Evolutionary conservation across 371 early-diverging fungal genomes (phyloP).

Genomic region (Entomophthora muscae): DNA sequence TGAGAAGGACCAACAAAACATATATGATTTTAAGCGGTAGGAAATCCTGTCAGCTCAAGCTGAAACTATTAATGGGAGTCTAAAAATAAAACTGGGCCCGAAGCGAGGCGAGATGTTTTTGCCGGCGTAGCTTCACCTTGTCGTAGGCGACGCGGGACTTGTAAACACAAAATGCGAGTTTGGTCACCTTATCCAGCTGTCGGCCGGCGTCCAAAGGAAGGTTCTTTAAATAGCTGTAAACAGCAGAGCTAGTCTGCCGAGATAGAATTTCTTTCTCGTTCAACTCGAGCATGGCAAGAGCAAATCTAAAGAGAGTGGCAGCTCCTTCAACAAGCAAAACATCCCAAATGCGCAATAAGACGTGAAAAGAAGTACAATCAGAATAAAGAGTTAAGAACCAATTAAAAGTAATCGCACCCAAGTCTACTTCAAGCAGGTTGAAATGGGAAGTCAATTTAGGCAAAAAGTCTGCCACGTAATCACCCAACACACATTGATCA

Average conservation of each 20-base stretch:
- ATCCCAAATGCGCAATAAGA: slow-evolving; percentile 20
- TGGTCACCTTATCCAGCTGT: background rate
- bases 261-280: slow-evolving; percentile 19
- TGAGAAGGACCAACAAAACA: no score
- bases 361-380: slow-evolving; percentile 15
- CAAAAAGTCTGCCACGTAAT: slow-evolving; percentile 16
- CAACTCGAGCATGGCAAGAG: slow-evolving; percentile 19
- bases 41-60: no score
- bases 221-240: slow-evolving; percentile 20
- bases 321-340: slow-evolving; percentile 19
- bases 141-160: background rate
- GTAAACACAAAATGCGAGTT: background rate
- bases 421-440: slow-evolving; percentile 16
- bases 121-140: background rate
- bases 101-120: background rate
- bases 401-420: slow-evolving; percentile 20
- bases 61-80: no score
- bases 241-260: slow-evolving; percentile 18
- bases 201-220: background rate
- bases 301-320: slow-evolving; percentile 16
- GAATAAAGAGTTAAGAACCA: slow-evolving; percentile 22
- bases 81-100: background rate
- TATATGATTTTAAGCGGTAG: no score
- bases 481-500: slow-evolving; percentile 18
- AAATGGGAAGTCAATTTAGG: slow-evolving; percentile 16